Percentiles rank a stretch among this genome's conserved stretches.
phyloP scores from a whole-genome alignment of 805 yeast genomes.

The Wickerhamomyces canadensis region DNA sequence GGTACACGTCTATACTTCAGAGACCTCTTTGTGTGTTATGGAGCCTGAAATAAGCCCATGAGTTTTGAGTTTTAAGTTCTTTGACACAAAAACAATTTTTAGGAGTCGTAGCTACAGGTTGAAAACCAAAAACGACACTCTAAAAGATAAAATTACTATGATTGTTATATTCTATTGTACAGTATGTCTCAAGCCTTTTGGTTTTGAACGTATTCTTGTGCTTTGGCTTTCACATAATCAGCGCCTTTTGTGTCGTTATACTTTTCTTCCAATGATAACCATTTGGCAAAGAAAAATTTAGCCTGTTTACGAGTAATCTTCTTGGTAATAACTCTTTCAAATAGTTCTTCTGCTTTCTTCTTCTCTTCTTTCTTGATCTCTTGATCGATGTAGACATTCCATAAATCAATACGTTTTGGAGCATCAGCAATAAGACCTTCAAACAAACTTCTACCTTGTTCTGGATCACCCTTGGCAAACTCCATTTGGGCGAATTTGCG shows the following conservation, averaged over 20 bases:
- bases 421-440: conserved; percentile 89
- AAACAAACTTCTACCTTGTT: conserved; percentile 90
- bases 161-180: too few species aligned
- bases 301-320: conserved; percentile 85
- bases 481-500: conserved; percentile 87
- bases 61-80: too few species aligned
- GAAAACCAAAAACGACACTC: too few species aligned
- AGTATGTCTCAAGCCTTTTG: too few species aligned
- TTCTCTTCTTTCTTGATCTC: conserved; percentile 72
- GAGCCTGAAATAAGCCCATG: too few species aligned
- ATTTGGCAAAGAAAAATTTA: conserved; percentile 88
- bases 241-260: conserved; percentile 61
- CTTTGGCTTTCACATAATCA: conserved; percentile 87
- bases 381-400: conserved; percentile 95
- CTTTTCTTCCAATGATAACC: conserved; percentile 78
- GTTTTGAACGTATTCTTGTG: conserved; percentile 63
- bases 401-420: conserved; percentile 86
- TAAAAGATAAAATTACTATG: too few species aligned
- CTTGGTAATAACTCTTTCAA: conserved; percentile 66
- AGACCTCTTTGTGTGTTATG: too few species aligned
- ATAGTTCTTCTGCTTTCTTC: conserved; percentile 66
- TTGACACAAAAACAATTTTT: too few species aligned
- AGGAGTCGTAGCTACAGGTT: too few species aligned
- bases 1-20: too few species aligned
- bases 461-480: conserved; percentile 81